Conservation (phyloP, 2,329 filamentous ascomycete species). For the Xylaria sp. region DNA sequence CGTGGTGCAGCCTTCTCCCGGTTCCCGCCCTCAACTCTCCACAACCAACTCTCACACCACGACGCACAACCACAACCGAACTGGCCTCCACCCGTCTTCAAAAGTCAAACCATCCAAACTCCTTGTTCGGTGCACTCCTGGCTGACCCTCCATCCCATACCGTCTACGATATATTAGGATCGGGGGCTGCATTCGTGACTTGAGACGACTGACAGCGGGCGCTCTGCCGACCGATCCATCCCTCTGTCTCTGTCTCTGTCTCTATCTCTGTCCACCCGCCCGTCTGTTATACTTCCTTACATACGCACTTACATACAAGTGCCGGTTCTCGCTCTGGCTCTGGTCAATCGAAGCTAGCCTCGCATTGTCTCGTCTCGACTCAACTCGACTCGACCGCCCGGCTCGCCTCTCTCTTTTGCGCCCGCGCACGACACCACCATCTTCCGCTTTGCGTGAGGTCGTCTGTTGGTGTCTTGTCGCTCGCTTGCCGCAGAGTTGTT, state of each 20-base stretch:
- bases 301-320: slow-evolving; percentile 5
- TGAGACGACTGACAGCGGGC: slow-evolving; percentile 29
- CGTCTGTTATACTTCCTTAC: not conserved
- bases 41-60: slow-evolving; percentile 32
- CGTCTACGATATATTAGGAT: slow-evolving; percentile 14
- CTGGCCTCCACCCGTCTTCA: slow-evolving; percentile 36
- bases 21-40: slow-evolving; percentile 28
- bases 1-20: slow-evolving; percentile 23
- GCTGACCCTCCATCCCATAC: slow-evolving; percentile 25
- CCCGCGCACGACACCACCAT: slow-evolving; percentile 3
- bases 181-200: slow-evolving; percentile 29
- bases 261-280: not conserved
- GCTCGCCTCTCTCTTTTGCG: slow-evolving; percentile 15
- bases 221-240: slow-evolving; percentile 28
- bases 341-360: slow-evolving; percentile 38
- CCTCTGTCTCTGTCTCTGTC: not conserved
- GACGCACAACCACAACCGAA: slow-evolving; percentile 27
- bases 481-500: slow-evolving; percentile 26
- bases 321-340: slow-evolving; percentile 26
- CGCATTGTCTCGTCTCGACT: slow-evolving; percentile 29
- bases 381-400: slow-evolving; percentile 7
- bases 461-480: slow-evolving; percentile 5
- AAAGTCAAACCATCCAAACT: slow-evolving; percentile 28
- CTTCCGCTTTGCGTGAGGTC: slow-evolving; percentile 14
- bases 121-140: slow-evolving; percentile 19